Conservation (phyloP, 2,329 filamentous ascomycete species). For the Fusarium circinatum region DNA sequence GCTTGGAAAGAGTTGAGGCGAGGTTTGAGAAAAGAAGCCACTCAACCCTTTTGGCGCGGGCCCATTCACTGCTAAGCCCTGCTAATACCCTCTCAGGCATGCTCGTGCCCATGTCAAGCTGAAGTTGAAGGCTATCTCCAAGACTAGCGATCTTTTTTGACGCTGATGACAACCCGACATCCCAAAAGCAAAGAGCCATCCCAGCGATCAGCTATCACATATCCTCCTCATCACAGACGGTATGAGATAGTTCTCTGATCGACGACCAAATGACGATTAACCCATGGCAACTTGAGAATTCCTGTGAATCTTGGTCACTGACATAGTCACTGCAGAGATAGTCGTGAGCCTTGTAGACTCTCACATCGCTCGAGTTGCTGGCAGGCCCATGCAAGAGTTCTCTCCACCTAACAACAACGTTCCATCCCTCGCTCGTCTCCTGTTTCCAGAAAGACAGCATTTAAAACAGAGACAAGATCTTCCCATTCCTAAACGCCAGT, state of each 20-base stretch:
- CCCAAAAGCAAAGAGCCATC: not conserved
- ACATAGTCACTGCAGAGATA: conserved; percentile 10
- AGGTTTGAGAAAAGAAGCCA: conserved; percentile 17
- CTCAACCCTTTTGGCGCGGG: conserved; percentile 16
- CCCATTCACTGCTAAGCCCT: not conserved
- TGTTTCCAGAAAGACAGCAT: conserved; percentile 32
- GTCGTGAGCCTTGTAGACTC: not conserved
- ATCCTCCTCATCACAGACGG: not conserved
- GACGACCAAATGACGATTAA: not conserved
- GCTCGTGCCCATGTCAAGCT: conserved; percentile 18
- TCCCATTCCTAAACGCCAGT: conserved; percentile 25
- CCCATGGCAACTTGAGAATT: conserved; percentile 6
- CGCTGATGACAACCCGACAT: conserved; percentile 4
- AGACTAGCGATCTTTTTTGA: conserved; percentile 5
- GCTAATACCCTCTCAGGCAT: conserved; percentile 7
- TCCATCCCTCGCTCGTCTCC: conserved; percentile 10
- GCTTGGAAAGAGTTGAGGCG: not conserved
- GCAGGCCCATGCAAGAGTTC: not conserved
- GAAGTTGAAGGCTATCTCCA: not conserved
- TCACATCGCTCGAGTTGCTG: not conserved
- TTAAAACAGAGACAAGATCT: conserved; percentile 29
- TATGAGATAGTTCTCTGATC: not conserved
- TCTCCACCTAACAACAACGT: conserved; percentile 18
- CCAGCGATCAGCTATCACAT: not conserved
- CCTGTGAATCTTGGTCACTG: not conserved